Conservation (phyloP, 495 filamentous ascomycete species). For the Aspergillus leporis region DNA sequence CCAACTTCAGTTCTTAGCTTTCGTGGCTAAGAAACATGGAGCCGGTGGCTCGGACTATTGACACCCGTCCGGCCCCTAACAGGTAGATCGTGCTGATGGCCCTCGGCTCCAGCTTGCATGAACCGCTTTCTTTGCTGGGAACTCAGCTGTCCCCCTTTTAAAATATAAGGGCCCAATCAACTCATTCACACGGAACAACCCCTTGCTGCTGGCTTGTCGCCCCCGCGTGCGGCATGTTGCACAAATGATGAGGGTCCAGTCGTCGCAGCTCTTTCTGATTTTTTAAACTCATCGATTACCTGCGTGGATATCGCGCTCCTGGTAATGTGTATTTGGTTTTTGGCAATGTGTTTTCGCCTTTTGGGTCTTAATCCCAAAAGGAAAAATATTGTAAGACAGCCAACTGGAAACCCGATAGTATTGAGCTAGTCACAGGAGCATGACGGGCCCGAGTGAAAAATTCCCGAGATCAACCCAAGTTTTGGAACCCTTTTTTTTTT, state of each 20-base stretch:
- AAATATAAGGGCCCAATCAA: neutral
- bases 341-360: neutral
- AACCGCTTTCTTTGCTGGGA: constrained; percentile 18
- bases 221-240: constrained; percentile 43
- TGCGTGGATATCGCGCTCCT: constrained; percentile 3
- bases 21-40: constrained; percentile 1
- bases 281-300: neutral
- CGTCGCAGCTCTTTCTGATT: neutral
- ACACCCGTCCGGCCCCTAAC: constrained; percentile 19
- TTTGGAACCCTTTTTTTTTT: neutral
- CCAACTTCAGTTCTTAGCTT: neutral
- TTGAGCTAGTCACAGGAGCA: too few relatives aligned
- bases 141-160: constrained; percentile 10
- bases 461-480: neutral
- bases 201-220: constrained; percentile 30
- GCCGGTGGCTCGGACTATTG: constrained; percentile 27
- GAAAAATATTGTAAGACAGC: too few relatives aligned
- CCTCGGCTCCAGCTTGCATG: constrained; percentile 26
- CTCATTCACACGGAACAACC: constrained; percentile 21
- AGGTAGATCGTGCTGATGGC: constrained; percentile 28
- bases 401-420: too few relatives aligned
- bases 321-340: neutral
- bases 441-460: too few relatives aligned
- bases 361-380: too few relatives aligned
- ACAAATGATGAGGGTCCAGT: constrained; percentile 22